phyloP scores from a whole-genome alignment of 164 flowering plant species.

The Chimonanthus salicifolius region DNA sequence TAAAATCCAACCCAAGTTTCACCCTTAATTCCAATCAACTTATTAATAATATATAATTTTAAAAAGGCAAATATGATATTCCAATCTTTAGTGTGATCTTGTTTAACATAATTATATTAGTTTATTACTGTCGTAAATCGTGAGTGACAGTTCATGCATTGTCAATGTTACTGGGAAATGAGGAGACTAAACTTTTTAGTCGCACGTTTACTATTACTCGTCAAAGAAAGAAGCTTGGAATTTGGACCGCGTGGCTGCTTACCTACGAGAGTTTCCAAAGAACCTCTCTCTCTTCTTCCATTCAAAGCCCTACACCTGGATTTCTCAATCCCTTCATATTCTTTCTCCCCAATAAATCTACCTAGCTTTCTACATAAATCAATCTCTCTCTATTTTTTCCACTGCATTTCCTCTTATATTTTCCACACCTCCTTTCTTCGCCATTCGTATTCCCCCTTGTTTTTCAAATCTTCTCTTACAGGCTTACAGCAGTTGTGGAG shows the following conservation, averaged over 20 bases:
- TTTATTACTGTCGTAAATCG: too few species aligned
- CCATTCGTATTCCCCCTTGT: background rate
- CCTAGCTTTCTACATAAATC: too few species aligned
- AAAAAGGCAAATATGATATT: too few species aligned
- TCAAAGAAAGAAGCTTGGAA: background rate
- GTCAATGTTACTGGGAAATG: too few species aligned
- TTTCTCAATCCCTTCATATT: background rate
- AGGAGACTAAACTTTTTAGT: too few species aligned
- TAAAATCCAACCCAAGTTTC: too few species aligned
- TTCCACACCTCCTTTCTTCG: background rate
- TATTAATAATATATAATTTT: too few species aligned
- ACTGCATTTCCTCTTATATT: background rate
- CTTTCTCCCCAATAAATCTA: background rate
- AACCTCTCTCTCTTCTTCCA: background rate
- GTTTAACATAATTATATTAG: too few species aligned
- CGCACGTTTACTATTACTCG: background rate
- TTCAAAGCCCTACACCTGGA: background rate
- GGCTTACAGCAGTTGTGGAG: background rate
- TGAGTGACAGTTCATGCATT: too few species aligned
- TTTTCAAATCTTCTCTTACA: background rate
- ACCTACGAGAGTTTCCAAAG: background rate
- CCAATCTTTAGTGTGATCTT: too few species aligned
- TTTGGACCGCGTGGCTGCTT: background rate
- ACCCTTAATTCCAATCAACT: too few species aligned
- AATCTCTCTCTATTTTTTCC: background rate